Percentiles rank a stretch among this genome's conserved stretches.
Evolutionary conservation across 495 filamentous ascomycete genomes (phyloP).

Genomic region (Hyphodiscus hymeniophilus): DNA sequence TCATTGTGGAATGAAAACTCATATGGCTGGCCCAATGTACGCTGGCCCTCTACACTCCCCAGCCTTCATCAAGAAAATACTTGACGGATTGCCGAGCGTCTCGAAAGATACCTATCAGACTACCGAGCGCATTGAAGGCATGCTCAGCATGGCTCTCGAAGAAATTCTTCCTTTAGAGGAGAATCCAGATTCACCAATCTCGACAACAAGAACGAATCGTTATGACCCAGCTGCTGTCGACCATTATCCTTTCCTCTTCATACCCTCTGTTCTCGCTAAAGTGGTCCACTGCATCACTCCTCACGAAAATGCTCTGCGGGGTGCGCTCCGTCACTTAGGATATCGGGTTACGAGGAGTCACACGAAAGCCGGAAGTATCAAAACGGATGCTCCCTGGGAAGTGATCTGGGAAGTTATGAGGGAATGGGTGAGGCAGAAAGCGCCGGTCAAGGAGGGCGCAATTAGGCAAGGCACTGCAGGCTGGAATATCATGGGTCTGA

Average conservation of each 20-base stretch:
- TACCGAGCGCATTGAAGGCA: constrained; percentile 72
- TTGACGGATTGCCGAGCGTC: constrained; percentile 55
- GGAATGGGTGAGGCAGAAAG: constrained; percentile 75
- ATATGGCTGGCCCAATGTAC: constrained; percentile 90
- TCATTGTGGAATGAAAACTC: constrained; percentile 81
- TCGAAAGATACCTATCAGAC: constrained; percentile 66
- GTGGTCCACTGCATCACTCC: constrained; percentile 71
- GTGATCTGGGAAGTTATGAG: constrained; percentile 91
- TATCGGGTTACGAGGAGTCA: constrained; percentile 79
- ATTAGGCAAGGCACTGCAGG: constrained; percentile 63
- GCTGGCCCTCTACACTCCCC: constrained; percentile 80
- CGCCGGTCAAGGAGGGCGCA: constrained; percentile 59
- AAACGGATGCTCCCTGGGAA: constrained; percentile 83
- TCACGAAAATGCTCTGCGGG: constrained; percentile 60
- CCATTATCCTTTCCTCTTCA: constrained; percentile 77
- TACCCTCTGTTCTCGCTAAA: constrained; percentile 60
- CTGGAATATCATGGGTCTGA: constrained; percentile 44
- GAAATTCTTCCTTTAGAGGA: constrained; percentile 43
- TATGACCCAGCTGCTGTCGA: constrained; percentile 51
- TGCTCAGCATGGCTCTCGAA: constrained; percentile 81
- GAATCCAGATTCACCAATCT: constrained; percentile 23
- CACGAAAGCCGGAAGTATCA: constrained; percentile 77
- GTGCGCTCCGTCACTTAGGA: constrained; percentile 70
- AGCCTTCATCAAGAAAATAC: constrained; percentile 67
- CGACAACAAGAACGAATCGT: constrained; percentile 17